A percentile compares a stretch with the other conserved stretches of the same genome.
phyloP scores from a whole-genome alignment of 2,329 filamentous ascomycete species.

The Chaetomium sp. region DNA sequence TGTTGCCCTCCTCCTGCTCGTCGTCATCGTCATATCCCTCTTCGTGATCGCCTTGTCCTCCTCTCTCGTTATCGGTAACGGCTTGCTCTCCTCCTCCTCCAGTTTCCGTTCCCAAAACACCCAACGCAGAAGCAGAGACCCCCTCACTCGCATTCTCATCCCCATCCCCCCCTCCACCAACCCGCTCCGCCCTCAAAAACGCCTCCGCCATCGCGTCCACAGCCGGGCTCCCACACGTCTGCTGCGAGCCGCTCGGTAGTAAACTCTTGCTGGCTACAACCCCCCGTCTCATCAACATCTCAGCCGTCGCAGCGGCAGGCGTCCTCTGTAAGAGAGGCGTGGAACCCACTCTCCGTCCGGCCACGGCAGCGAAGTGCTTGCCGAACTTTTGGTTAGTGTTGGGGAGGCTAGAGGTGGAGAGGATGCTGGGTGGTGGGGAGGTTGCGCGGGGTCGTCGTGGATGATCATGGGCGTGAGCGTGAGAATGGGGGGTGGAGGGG shows the following conservation, averaged over 20 bases:
- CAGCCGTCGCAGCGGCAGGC: not conserved
- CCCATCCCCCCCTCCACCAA: not conserved
- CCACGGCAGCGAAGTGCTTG: constrained; percentile 42
- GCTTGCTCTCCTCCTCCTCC: not conserved
- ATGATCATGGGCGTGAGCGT: too few species aligned
- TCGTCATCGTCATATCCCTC: constrained; percentile 3
- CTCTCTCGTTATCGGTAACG: not conserved
- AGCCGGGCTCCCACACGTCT: constrained; percentile 33
- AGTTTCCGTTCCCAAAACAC: not conserved
- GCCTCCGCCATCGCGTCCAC: constrained; percentile 44
- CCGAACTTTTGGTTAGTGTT: constrained; percentile 35
- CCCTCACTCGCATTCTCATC: not conserved
- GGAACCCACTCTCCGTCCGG: not conserved
- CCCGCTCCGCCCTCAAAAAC: constrained; percentile 40
- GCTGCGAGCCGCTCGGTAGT: constrained; percentile 39
- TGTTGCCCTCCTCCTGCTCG: not conserved
- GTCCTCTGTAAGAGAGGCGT: not conserved
- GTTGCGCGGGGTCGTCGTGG: constrained; percentile 19
- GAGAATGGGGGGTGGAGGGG: too few species aligned
- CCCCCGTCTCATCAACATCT: not conserved
- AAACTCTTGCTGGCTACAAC: constrained; percentile 18
- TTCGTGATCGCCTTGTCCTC: not conserved
- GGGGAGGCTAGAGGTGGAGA: constrained; percentile 26
- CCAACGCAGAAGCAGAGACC: not conserved
- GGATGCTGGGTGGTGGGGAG: constrained; percentile 37